Conservation (phyloP, 805 yeast species). For the Candida yuanshanica region DNA sequence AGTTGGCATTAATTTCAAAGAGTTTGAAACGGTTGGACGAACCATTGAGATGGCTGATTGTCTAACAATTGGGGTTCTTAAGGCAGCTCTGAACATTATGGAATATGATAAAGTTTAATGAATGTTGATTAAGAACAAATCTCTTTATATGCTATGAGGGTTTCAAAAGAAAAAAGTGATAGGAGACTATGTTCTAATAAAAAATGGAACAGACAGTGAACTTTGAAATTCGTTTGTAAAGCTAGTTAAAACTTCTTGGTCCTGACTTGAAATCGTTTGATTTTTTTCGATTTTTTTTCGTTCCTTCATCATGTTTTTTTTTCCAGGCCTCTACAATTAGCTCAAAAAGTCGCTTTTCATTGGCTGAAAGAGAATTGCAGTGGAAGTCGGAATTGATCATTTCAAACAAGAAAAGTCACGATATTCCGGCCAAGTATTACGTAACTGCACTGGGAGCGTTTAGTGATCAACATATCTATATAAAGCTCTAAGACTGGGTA, state of each 20-base stretch:
- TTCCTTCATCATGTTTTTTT: neutral
- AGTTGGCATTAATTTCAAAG: slow-evolving; percentile 11
- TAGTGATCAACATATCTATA: no score
- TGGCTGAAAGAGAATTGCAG: neutral
- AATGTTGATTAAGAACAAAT: neutral
- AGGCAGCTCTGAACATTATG: slow-evolving; percentile 14
- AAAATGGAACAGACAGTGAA: neutral
- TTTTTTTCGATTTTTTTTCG: slow-evolving; percentile 4
- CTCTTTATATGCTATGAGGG: neutral
- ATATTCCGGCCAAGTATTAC: no score
- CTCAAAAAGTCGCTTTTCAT: neutral
- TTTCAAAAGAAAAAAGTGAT: neutral
- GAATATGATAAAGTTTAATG: neutral
- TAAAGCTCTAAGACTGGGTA: no score
- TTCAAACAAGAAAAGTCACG: no score
- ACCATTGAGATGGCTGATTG: slow-evolving; percentile 11
- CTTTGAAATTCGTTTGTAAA: neutral
- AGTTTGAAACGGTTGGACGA: slow-evolving; percentile 11
- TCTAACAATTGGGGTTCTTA: slow-evolving; percentile 19
- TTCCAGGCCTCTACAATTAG: neutral
- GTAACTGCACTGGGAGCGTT: no score
- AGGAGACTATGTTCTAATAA: neutral
- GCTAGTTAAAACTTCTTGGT: neutral
- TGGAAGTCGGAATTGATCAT: neutral
- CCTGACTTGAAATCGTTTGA: slow-evolving; percentile 8